Percentiles rank a stretch among this genome's conserved stretches.
Evolutionary conservation across 2,329 filamentous ascomycete species (phyloP).

Genomic region (Penicillium griseofulvum): DNA sequence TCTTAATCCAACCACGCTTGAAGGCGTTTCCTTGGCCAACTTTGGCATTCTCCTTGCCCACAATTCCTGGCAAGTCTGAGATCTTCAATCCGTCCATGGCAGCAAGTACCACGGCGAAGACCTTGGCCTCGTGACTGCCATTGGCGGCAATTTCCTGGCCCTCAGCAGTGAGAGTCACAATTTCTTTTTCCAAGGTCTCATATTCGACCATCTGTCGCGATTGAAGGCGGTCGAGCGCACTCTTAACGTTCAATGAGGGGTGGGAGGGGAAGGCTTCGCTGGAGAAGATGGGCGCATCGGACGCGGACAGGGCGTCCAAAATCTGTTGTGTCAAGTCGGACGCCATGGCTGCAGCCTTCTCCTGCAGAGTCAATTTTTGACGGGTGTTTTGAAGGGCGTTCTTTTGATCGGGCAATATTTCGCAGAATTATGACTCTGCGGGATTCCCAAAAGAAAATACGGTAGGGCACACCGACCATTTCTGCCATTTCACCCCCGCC

Average conservation of each 20-base stretch:
- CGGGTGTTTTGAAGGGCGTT: conserved; percentile 15
- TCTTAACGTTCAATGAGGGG: conserved; percentile 71
- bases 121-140: conserved; percentile 78
- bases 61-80: conserved; percentile 58
- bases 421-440: conserved; percentile 32
- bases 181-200: conserved; percentile 76
- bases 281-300: conserved; percentile 63
- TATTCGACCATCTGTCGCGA: conserved; percentile 86
- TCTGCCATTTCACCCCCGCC: conserved; percentile 22
- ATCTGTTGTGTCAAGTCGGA: conserved; percentile 63
- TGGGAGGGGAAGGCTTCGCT: conserved; percentile 66
- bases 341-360: conserved; percentile 38
- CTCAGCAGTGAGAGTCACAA: conserved; percentile 71
- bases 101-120: conserved; percentile 70
- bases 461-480: conserved; percentile 26
- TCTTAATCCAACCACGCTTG: conserved; percentile 68
- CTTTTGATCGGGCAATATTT: conserved; percentile 27
- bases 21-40: conserved; percentile 95
- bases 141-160: conserved; percentile 69
- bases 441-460: conserved; percentile 21
- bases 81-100: conserved; percentile 80
- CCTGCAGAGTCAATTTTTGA: conserved; percentile 24
- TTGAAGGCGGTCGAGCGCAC: conserved; percentile 78
- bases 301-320: conserved; percentile 62
- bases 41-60: conserved; percentile 50